Evolutionary conservation across 106 monocot species (phyloP), one percentile per base, ranked within the genome.

Genomic region (Dendrobium nobile): DNA sequence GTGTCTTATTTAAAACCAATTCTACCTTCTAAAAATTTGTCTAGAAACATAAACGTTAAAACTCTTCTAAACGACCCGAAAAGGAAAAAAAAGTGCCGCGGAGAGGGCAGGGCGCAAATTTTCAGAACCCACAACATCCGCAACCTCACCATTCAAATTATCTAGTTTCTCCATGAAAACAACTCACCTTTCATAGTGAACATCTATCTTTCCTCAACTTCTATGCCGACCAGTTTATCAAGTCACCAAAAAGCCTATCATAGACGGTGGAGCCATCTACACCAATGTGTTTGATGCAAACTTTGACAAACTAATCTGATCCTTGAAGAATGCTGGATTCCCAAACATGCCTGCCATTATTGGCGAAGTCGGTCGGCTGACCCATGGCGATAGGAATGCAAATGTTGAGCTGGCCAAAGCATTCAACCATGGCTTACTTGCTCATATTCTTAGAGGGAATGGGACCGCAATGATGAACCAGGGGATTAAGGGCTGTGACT

Each of bases 341-440:
- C 83, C 81, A 0, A 77, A 85, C 47, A 79, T 89, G 83, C 85
- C 81, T 3, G 77, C 89, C 45, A 77, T 91, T 7, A 73, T 91
- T 9, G 91, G 91, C 10, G 91, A 91, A 44, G 83, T 89, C 20
- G 89, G 89, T 2, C 89, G 91, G 89, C 91, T 87, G 51, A 87
- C 91, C 0, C 87, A 91, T 15, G 89, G 91, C 1, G 87, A 89
- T 67, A 77, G 26, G 75, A 79, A 86, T 16, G 88, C 88, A 1
- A 86, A 86, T 27, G 70, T 41, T 9, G 77, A 72, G 37, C 70
- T 75, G 11, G 89, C 91, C 9, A 61, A 80, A 47, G 47, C 80
- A 54, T 89, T 87, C 79, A 87, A 87, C 72, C 72, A 82, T n/a
- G 87, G 85, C 1, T 44, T 89, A 28, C 72, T 87, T 2, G 64